phyloP scores from a whole-genome alignment of 352 stramenopile species.

The Plasmopara muralis region DNA sequence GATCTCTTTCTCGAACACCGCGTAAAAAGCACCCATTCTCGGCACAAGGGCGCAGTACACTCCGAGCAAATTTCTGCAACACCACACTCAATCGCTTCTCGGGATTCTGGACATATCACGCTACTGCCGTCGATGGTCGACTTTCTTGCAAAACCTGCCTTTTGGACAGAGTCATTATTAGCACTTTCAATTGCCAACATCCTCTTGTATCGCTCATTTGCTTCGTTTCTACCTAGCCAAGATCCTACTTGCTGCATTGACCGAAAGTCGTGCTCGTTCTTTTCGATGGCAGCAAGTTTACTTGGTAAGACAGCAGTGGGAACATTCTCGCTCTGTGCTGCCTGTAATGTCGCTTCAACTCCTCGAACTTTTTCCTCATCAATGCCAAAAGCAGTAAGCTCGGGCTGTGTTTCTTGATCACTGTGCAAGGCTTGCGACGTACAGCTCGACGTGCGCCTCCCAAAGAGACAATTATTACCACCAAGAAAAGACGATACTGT shows the following conservation, averaged over 20 bases:
- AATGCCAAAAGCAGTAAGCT: not conserved
- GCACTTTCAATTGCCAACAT: conserved; percentile 15
- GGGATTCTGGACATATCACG: conserved; percentile 39
- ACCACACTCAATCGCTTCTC: conserved; percentile 13
- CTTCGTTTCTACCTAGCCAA: conserved; percentile 52
- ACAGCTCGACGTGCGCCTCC: conserved; percentile 47
- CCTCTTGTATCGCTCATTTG: conserved; percentile 36
- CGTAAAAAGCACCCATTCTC: conserved; percentile 69
- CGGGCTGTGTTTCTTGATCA: conserved; percentile 6
- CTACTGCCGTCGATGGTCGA: conserved; percentile 23
- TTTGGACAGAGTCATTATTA: not conserved
- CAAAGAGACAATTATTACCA: conserved; percentile 54
- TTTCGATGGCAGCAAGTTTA: conserved; percentile 30
- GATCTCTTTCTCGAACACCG: conserved; percentile 32
- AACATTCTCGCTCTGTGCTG: not conserved
- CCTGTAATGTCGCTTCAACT: not conserved
- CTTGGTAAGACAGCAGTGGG: conserved; percentile 22
- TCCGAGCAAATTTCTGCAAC: conserved; percentile 37
- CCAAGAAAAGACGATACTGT: conserved; percentile 56
- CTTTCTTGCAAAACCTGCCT: not conserved
- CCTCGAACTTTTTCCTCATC: conserved; percentile 2
- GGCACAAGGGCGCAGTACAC: conserved; percentile 40
- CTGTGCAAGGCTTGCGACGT: conserved; percentile 34
- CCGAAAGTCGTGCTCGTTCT: conserved; percentile 42
- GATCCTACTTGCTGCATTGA: conserved; percentile 59